Evolutionary conservation across 495 filamentous ascomycete genomes (phyloP).

Genomic region (Aspergillus carlsbadensis): DNA sequence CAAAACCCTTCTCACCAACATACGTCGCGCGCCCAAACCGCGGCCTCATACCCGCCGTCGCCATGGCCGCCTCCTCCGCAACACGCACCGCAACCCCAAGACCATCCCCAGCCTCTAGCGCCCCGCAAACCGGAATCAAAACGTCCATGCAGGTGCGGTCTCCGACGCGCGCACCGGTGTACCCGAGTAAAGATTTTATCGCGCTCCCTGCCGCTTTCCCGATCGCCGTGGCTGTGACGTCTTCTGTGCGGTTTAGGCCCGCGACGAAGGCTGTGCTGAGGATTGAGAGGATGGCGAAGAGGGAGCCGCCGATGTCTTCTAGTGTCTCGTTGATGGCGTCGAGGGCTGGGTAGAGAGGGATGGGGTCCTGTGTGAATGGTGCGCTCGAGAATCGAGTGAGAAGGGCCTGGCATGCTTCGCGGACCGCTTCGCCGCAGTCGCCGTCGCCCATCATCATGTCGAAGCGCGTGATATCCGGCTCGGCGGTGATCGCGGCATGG

Average conservation of each 20-base stretch:
- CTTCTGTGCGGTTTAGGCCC: not conserved
- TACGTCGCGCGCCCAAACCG: constrained; percentile 3
- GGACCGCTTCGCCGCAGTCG: not conserved
- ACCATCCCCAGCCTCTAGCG: not conserved
- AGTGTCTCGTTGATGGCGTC: not conserved
- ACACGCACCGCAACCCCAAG: no score
- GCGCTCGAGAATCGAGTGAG: not conserved
- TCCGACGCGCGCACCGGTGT: not conserved
- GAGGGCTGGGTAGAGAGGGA: not conserved
- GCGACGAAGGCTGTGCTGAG: not conserved
- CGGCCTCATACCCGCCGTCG: not conserved
- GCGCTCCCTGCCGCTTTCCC: not conserved
- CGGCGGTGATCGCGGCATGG: not conserved
- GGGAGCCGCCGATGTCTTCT: not conserved
- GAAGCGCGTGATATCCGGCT: constrained; percentile 1
- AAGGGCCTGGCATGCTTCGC: not conserved
- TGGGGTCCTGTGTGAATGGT: not conserved
- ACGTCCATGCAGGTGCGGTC: constrained; percentile 4
- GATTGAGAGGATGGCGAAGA: constrained; percentile 5
- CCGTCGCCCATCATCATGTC: constrained; percentile 3
- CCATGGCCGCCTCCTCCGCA: no score
- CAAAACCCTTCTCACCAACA: not conserved
- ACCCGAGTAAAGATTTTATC: not conserved
- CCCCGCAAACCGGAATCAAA: not conserved
- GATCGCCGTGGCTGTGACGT: not conserved